Evolutionary conservation across 768 basidiomycete genomes (phyloP).

Genomic region (Candolleomyces efflorescens): DNA sequence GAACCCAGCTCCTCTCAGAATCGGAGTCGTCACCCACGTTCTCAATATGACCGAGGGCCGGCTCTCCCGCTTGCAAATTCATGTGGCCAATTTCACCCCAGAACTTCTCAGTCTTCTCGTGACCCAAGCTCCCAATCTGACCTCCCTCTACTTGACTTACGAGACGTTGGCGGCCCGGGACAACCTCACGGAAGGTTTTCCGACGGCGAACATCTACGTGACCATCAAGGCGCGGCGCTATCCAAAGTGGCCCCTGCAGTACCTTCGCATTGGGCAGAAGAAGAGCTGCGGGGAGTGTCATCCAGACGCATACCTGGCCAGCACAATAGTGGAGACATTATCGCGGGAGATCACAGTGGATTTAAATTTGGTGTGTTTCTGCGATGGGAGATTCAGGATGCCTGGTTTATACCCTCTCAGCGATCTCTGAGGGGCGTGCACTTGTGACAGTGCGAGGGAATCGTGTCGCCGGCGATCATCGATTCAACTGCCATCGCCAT

Average conservation of each 20-base stretch:
- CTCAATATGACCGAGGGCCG: neutral
- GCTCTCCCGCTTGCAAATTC: neutral
- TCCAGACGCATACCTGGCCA: neutral
- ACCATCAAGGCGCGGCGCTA: neutral
- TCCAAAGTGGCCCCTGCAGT: slow-evolving; percentile 1
- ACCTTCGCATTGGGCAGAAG: neutral
- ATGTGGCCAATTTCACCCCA: neutral
- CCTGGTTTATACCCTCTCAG: neutral
- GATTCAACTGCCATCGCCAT: too few relatives aligned
- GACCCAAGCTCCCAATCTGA: neutral
- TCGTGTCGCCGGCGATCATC: too few relatives aligned
- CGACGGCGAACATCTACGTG: neutral
- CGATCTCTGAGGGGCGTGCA: neutral
- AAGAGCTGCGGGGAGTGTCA: slow-evolving; percentile 2
- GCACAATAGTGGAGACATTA: neutral
- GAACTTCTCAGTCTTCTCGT: neutral
- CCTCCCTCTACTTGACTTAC: neutral
- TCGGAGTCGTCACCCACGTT: neutral
- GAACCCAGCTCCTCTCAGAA: neutral
- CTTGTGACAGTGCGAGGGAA: neutral
- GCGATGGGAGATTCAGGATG: neutral
- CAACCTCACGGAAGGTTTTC: neutral
- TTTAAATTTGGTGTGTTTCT: neutral
- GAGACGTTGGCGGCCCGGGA: neutral
- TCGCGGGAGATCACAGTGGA: neutral